phyloP scores from a whole-genome alignment of 495 filamentous ascomycete genomes.

The Poronia punctata region DNA sequence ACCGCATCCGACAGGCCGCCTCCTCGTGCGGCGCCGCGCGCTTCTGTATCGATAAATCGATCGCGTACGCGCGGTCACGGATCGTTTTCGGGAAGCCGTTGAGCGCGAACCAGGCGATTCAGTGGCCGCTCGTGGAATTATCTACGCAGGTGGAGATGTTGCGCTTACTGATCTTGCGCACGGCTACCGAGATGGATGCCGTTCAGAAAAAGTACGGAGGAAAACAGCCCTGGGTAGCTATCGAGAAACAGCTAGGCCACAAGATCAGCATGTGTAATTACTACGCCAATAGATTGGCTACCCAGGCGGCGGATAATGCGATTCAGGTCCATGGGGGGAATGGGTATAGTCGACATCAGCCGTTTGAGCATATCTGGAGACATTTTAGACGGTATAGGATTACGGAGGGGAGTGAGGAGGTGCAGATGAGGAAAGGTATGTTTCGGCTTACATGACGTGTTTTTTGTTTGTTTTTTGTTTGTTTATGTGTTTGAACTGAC shows the following conservation, averaged over 20 bases:
- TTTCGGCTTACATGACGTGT: too few species aligned
- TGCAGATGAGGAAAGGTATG: constrained; percentile 44
- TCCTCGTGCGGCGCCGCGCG: constrained; percentile 50
- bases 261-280: constrained; percentile 60
- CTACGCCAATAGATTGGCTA: constrained; percentile 53
- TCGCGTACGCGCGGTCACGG: constrained; percentile 44
- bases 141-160: constrained; percentile 55
- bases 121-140: constrained; percentile 55
- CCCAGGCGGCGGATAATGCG: constrained; percentile 51
- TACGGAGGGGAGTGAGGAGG: constrained; percentile 45
- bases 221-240: constrained; percentile 25
- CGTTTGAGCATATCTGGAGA: constrained; percentile 48
- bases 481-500: too few species aligned
- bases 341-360: constrained; percentile 40
- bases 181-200: constrained; percentile 51
- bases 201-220: constrained; percentile 29
- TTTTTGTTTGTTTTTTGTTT: too few species aligned
- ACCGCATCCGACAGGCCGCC: constrained; percentile 54
- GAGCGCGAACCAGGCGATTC: constrained; percentile 52
- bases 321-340: constrained; percentile 54
- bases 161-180: constrained; percentile 51
- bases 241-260: constrained; percentile 47
- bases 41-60: constrained; percentile 48
- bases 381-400: constrained; percentile 45
- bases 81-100: constrained; percentile 50